Base-by-base conservation (phyloP, 179 eudicot genomes). In the Gypsophila paniculata region DNA sequence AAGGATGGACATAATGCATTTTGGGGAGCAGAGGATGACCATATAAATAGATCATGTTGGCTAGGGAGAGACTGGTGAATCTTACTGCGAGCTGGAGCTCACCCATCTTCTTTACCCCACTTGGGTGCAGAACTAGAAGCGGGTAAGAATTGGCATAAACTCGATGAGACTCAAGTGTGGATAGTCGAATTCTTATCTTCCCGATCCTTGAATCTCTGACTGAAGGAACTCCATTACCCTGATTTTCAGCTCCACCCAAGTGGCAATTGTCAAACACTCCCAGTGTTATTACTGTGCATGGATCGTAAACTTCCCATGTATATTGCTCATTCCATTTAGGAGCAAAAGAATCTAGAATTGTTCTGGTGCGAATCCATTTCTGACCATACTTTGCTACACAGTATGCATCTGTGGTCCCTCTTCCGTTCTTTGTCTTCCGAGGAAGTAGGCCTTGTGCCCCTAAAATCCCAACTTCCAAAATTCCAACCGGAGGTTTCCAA, bases 71-170 rank as follows among this genome's bases (percentile, higher is more conserved):
- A 61, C 83, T 80, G 53, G 80, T 76, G 80, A 80, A 80, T 80
- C 80, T 76, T 38, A 80, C 77, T 73, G 83, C 83, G 13, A 80
- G 83, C 49, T 80, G 83, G 34, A 80, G 80, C 17, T 80, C 83
- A 64, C 83, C 83, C 83, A 76, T 76, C 61, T 73, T 80, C 60
- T 76, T 80, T 38, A 80, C 77, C 44, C 83, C 83, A 64, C 75
- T 51, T 39, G 83, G 75, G 63, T 80, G 83, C 34, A 80, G 80
- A 64, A 76, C 77, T 11, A 80, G 77, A 55, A 80, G 83, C 53
- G 83, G 83, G n/a, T 80, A 73, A 76, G 83, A 80, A 76, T 80
- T 80, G 32, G 83, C 83, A 65, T 80, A 80, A n/a, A 80, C 83
- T 36, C 80, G 72, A 65, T 80, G 80, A 70, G 83, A 80, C 58